Evolutionary conservation across 768 basidiomycete species (phyloP), one percentile per base, ranked within the genome.

Genomic region (Mycena capillaripes): DNA sequence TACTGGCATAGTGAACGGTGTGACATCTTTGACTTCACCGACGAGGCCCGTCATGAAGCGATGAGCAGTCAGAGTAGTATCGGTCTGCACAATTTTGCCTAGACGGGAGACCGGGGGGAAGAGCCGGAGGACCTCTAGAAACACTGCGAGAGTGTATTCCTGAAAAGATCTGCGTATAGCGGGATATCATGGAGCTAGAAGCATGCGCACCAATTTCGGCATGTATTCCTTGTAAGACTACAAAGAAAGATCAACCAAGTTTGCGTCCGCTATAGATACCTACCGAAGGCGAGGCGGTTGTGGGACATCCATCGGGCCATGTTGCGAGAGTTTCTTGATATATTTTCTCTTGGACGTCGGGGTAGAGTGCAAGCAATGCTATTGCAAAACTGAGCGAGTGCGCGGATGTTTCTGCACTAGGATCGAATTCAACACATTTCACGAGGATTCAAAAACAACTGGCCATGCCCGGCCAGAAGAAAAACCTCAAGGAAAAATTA

Each of bases 391-490:
- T 79, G 5, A 88, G 79, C 0, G 86, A 79, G 70, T 88, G 84
- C 7, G 88, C 82, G 1, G 86, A 82, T 0, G 88, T 89, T 78
- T 89, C 87, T 89, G 64, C 0, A n/a, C 40, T 2, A 65, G 16
- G 30, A 16, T 56, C 17, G 34, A 29, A 34, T 29, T 32, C 19
- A 56, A 56, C 27, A 21, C 29, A 30, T 19, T 1, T 4, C 4
- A 6, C 19, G 19, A 8, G 27, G 21, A 23, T 11, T 21, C n/a
- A 36, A 4, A 10, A 60, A 23, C 53, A 40, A 48, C 52, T 16
- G 1, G 86, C 87, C 87, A 74, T 87, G 86, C 16, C 87, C 88
- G n/a, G 86, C 87, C 27, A 89, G 76, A 29, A 88, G 80, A 74
- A 88, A 89, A 4, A 77, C 75, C 88, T 89, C 42, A 19, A 32